Conservation (phyloP, 2,329 filamentous ascomycete genomes). For the Ascosphaera apis region DNA sequence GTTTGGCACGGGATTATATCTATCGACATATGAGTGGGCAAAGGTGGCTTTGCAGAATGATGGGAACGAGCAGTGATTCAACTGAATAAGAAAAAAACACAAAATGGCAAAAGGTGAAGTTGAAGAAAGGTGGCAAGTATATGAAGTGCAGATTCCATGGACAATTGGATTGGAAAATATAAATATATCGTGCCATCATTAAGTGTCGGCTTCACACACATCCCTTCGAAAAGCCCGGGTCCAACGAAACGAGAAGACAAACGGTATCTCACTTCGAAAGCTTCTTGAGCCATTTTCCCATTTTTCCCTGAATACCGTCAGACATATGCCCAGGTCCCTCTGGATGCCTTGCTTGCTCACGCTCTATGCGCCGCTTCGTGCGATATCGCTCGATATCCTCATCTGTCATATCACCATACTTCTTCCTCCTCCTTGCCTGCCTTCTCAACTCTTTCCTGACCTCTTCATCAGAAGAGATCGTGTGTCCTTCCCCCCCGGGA, state of each 20-base stretch:
- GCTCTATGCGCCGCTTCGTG: conserved; percentile 7
- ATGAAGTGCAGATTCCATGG: neutral
- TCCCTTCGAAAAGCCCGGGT: too few relatives aligned
- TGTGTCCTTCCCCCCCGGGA: conserved; percentile 12
- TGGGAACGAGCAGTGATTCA: conserved; percentile 6
- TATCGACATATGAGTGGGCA: conserved; percentile 67
- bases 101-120: neutral
- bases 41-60: conserved; percentile 33
- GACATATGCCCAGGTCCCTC: conserved; percentile 32
- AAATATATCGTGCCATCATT: too few relatives aligned
- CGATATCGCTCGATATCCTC: conserved; percentile 18
- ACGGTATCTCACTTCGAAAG: conserved; percentile 11
- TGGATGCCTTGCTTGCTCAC: conserved; percentile 44
- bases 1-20: conserved; percentile 58
- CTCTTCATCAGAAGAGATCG: conserved; percentile 22
- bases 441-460: conserved; percentile 16
- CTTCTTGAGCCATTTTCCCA: conserved; percentile 18
- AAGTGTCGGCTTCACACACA: too few relatives aligned
- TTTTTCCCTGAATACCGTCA: neutral
- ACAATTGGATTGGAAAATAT: too few relatives aligned
- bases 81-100: neutral
- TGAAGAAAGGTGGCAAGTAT: neutral
- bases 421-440: conserved; percentile 17
- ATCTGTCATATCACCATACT: conserved; percentile 17
- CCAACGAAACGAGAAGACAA: too few relatives aligned